These are phyloP conservation scores for Termitomyces sp. DNA, from an alignment of 768 basidiomycete genomes.

Conservation along the genomic window DNA sequence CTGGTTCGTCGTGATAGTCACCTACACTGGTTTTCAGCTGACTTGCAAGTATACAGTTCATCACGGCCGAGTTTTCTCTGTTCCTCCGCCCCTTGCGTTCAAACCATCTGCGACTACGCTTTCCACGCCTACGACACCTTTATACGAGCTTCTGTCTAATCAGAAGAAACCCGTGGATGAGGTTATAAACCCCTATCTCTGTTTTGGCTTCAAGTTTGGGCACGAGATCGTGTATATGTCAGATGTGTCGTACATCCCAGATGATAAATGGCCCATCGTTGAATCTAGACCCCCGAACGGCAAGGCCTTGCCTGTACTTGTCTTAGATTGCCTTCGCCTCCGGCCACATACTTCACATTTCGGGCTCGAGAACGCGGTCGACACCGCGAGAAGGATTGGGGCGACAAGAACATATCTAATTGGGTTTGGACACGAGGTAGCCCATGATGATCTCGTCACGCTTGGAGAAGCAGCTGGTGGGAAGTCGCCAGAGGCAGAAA, in stretches of 20 bases:
- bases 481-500: conserved; percentile 22
- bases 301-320: conserved; percentile 47
- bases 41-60: conserved; percentile 46
- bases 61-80: conserved; percentile 64
- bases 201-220: conserved; percentile 68
- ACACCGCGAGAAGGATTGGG: conserved; percentile 49
- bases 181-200: conserved; percentile 53
- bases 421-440: conserved; percentile 74
- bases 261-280: conserved; percentile 59
- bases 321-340: conserved; percentile 76
- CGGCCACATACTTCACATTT: conserved; percentile 73
- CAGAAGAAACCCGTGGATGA: conserved; percentile 19
- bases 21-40: neutral
- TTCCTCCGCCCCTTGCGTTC: conserved; percentile 31
- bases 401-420: conserved; percentile 66
- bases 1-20: conserved; percentile 37
- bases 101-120: conserved; percentile 32
- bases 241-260: conserved; percentile 80
- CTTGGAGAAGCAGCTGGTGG: conserved; percentile 52
- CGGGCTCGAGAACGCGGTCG: conserved; percentile 62
- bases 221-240: conserved; percentile 72
- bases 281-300: conserved; percentile 16
- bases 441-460: conserved; percentile 74
- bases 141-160: conserved; percentile 10
- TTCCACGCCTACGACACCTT: conserved; percentile 31